Evolutionary conservation across 2,329 filamentous ascomycete genomes (phyloP).

Genomic region (Fusarium musae): DNA sequence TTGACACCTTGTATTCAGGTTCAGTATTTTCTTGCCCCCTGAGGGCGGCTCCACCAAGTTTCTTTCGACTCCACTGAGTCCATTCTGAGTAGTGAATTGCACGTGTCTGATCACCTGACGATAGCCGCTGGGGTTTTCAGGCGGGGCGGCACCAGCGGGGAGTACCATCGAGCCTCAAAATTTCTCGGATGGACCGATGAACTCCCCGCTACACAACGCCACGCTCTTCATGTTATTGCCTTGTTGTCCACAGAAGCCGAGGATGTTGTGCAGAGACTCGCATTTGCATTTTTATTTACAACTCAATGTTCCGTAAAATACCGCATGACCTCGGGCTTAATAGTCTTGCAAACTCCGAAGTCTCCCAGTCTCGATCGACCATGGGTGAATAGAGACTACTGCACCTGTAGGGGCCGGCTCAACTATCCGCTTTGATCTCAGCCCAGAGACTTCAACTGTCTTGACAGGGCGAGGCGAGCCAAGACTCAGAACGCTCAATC

Average conservation of each 20-base stretch:
- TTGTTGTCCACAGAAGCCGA: not conserved
- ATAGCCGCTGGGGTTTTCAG: not conserved
- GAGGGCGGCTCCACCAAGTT: not conserved
- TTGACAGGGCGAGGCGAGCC: not conserved
- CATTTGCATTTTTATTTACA: not conserved
- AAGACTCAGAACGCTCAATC: not conserved
- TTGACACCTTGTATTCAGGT: too few species aligned
- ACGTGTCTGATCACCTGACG: not conserved
- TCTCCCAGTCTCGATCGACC: not conserved
- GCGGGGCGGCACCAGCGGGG: not conserved
- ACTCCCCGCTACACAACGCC: conserved; percentile 14
- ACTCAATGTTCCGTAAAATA: not conserved
- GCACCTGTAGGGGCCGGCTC: conserved; percentile 8
- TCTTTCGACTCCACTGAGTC: not conserved
- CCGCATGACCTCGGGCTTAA: conserved; percentile 28
- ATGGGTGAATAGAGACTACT: conserved; percentile 8
- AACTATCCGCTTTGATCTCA: conserved; percentile 15
- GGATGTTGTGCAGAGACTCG: not conserved
- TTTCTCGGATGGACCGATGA: conserved; percentile 6
- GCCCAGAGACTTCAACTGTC: not conserved
- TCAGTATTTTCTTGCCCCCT: too few species aligned
- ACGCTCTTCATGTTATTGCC: not conserved
- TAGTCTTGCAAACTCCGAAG: conserved; percentile 32
- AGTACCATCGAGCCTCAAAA: not conserved
- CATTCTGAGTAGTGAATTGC: accelerated